These are phyloP conservation scores for Gossypium sturtianum DNA, from an alignment of 345 rosid species.

Conservation along the genomic window DNA sequence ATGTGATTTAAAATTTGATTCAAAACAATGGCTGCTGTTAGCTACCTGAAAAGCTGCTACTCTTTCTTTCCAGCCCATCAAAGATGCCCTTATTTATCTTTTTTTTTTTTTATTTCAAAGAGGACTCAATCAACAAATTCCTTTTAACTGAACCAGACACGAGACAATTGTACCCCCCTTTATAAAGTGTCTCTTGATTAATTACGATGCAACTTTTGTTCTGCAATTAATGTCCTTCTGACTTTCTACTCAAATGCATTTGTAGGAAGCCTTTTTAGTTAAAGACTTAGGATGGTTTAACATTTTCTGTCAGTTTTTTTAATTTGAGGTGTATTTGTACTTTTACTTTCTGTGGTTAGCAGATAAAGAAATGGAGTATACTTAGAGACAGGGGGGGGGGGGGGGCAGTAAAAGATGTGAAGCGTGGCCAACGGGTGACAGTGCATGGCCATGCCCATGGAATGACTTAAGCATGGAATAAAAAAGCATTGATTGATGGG, in stretches of 20 bases:
- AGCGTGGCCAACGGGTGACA: conserved; percentile 28
- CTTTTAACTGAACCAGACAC: not conserved
- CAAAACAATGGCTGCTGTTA: conserved; percentile 24
- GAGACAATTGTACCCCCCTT: not conserved
- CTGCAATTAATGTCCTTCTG: not conserved
- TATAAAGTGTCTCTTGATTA: not conserved
- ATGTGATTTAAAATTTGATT: not conserved
- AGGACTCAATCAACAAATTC: conserved; percentile 20
- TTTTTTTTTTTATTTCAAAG: conserved; percentile 9
- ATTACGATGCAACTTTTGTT: not conserved
- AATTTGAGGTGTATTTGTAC: not conserved
- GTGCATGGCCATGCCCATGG: conserved; percentile 39
- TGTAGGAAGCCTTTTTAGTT: not conserved
- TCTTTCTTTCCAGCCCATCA: conserved; percentile 51
- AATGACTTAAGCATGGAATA: conserved; percentile 18
- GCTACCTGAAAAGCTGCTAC: conserved; percentile 43
- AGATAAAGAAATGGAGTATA: conserved; percentile 9
- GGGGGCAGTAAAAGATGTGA: conserved; percentile 13
- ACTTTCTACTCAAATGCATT: not conserved
- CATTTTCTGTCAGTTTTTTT: not conserved
- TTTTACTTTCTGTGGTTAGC: not conserved
- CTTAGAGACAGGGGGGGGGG: not conserved
- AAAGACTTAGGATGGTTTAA: not conserved
- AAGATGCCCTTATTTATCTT: conserved; percentile 18
- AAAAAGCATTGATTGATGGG: conserved; percentile 18